Percentiles rank a stretch among this genome's conserved stretches.
These are phyloP conservation scores for Madurella fahalii DNA, from an alignment of 2,329 filamentous ascomycete species.

Conservation along the genomic window DNA sequence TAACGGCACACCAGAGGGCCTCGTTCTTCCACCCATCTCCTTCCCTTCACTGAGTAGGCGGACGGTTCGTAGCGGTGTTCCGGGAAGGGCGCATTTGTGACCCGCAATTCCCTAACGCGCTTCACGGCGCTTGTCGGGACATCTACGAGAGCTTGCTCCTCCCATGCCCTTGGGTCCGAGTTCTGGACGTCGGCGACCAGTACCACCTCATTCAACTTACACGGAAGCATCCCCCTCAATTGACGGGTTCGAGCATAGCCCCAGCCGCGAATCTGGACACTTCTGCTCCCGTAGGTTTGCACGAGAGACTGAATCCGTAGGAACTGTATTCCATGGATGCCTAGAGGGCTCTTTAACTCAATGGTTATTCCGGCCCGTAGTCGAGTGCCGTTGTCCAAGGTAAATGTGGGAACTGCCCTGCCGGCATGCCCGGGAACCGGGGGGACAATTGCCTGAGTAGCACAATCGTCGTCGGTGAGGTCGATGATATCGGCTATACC, in stretches of 20 bases:
- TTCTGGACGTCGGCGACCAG: slow-evolving; percentile 39
- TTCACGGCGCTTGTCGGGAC: slow-evolving; percentile 38
- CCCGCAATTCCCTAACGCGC: slow-evolving; percentile 39
- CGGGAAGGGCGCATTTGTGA: slow-evolving; percentile 54
- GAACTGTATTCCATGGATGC: slow-evolving; percentile 28
- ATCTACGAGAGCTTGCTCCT: slow-evolving; percentile 40
- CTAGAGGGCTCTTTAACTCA: not conserved
- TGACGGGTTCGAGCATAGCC: slow-evolving; percentile 36
- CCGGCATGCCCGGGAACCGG: not conserved
- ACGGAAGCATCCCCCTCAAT: slow-evolving; percentile 35
- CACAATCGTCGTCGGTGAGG: slow-evolving; percentile 11
- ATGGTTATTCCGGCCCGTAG: slow-evolving; percentile 6
- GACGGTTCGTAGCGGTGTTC: slow-evolving; percentile 28
- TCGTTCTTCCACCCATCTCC: slow-evolving; percentile 24
- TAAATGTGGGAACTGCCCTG: not conserved
- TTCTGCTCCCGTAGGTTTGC: slow-evolving; percentile 28
- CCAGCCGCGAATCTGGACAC: slow-evolving; percentile 38
- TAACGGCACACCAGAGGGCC: slow-evolving; percentile 51
- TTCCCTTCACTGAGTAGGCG: slow-evolving; percentile 22
- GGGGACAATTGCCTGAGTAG: not conserved
- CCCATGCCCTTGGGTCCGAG: slow-evolving; percentile 30
- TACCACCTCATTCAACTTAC: slow-evolving; percentile 42
- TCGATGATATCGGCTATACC: slow-evolving; percentile 16
- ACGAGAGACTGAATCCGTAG: slow-evolving; percentile 38
- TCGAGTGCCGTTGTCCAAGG: not conserved